phyloP scores from a whole-genome alignment of 129 eudicot genomes.

The Centella asiatica region DNA sequence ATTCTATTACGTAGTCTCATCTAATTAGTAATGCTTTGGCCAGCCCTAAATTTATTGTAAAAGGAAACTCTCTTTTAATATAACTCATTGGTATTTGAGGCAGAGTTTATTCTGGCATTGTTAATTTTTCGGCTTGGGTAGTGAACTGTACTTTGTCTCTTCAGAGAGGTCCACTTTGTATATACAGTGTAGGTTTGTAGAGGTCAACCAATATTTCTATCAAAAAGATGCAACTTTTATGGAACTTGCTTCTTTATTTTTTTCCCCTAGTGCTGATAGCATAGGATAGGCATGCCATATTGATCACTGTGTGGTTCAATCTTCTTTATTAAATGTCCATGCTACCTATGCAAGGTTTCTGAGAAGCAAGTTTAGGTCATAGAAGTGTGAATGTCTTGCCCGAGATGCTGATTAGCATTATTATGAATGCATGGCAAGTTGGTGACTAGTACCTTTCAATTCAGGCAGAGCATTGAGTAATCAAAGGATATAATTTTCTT shows the following conservation, averaged over 20 bases:
- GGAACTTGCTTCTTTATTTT: neutral
- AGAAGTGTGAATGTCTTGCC: neutral
- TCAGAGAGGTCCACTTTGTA: neutral
- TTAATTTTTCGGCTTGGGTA: neutral
- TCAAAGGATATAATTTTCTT: neutral
- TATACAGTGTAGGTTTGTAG: neutral
- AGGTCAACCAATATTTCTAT: neutral
- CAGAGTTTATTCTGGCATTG: neutral
- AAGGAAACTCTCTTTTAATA: neutral
- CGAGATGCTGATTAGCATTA: too few relatives aligned
- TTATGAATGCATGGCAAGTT: too few relatives aligned
- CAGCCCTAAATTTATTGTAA: neutral
- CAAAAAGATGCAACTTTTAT: neutral
- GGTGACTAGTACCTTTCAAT: too few relatives aligned
- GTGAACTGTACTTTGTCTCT: neutral
- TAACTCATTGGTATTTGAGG: too few relatives aligned
- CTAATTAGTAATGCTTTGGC: neutral
- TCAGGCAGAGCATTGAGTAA: neutral
- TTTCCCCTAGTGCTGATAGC: neutral
- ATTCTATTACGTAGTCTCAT: constrained; percentile 1
- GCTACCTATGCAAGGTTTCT: neutral
- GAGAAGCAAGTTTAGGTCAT: neutral
- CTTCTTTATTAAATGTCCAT: too few relatives aligned
- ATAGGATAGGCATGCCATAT: too few relatives aligned
- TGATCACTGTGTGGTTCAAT: too few relatives aligned